Evolutionary conservation across 495 filamentous ascomycete genomes (phyloP).

Genomic region (Podospora pseudoanserina): DNA sequence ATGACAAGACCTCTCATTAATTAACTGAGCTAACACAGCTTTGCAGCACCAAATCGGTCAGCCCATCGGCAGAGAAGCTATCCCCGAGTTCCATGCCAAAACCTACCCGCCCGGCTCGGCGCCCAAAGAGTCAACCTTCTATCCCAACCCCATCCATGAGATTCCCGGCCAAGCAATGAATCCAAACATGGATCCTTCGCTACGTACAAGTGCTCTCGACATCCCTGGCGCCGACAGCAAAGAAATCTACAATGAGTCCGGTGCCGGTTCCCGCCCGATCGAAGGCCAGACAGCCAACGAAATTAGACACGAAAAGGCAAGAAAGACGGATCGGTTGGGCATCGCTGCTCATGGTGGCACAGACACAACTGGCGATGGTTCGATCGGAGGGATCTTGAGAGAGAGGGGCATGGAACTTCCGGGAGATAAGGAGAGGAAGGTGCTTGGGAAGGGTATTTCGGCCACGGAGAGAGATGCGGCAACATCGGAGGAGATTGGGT

Average conservation of each 20-base stretch:
- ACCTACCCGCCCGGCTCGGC: slow-evolving; percentile 62
- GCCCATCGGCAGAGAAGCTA: slow-evolving; percentile 56
- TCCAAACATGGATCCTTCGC: slow-evolving; percentile 18
- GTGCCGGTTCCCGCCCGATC: slow-evolving; percentile 51
- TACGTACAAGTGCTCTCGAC: slow-evolving; percentile 44
- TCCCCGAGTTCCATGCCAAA: slow-evolving; percentile 61
- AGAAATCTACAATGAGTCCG: slow-evolving; percentile 48
- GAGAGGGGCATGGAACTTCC: neutral
- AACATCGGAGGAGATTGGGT: neutral
- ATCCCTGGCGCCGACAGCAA: slow-evolving; percentile 60
- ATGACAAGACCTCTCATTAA: too few relatives aligned
- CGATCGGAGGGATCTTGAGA: neutral
- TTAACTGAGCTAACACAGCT: too few relatives aligned
- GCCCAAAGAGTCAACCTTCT: slow-evolving; percentile 57
- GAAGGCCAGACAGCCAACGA: slow-evolving; percentile 59
- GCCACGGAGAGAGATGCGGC: neutral
- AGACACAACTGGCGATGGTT: neutral
- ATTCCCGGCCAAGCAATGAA: slow-evolving; percentile 50
- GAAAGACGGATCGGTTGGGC: neutral
- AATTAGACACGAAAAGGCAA: slow-evolving; percentile 19
- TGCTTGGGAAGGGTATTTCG: neutral
- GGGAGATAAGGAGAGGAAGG: neutral
- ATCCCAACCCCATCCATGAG: slow-evolving; percentile 19
- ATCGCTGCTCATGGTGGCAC: neutral
- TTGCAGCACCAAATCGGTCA: slow-evolving; percentile 60